Percentiles rank a stretch among this genome's conserved stretches.
phyloP scores from a whole-genome alignment of 169 alveolate genomes.

The Babesia ovata region DNA sequence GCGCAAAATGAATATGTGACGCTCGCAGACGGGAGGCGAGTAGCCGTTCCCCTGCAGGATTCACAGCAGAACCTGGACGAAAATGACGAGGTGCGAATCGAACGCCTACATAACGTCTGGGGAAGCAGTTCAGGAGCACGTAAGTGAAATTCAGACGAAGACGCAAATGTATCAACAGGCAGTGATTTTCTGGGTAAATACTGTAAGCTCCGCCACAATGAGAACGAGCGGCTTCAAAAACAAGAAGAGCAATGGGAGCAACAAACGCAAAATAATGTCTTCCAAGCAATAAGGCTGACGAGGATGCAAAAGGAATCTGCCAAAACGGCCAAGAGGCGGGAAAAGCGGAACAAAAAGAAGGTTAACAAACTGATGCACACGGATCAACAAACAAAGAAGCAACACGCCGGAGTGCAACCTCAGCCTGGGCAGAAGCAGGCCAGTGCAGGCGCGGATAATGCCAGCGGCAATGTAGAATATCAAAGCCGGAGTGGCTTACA shows the following conservation, averaged over 20 bases:
- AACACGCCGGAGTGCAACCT: no score
- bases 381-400: no score
- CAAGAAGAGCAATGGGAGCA: constrained; percentile 67
- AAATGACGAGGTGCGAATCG: constrained; percentile 59
- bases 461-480: no score
- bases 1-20: constrained; percentile 58
- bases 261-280: constrained; percentile 67
- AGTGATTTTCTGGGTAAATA: constrained; percentile 77
- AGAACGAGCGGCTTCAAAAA: constrained; percentile 63
- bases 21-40: constrained; percentile 66
- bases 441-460: no score
- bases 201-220: constrained; percentile 65
- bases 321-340: constrained; percentile 64
- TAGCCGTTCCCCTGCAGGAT: constrained; percentile 50
- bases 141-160: neutral
- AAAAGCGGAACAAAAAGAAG: constrained; percentile 68
- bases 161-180: constrained; percentile 36
- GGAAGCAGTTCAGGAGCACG: constrained; percentile 82
- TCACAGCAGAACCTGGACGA: constrained; percentile 31
- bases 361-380: constrained; percentile 18
- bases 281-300: constrained; percentile 62
- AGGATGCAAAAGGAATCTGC: constrained; percentile 63
- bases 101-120: constrained; percentile 75
- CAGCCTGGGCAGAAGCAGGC: no score
- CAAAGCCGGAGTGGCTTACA: no score